A percentile compares a stretch with the other conserved stretches of the same genome.
phyloP scores from a whole-genome alignment of 2,329 filamentous ascomycete genomes.

The Aspergillus felis region DNA sequence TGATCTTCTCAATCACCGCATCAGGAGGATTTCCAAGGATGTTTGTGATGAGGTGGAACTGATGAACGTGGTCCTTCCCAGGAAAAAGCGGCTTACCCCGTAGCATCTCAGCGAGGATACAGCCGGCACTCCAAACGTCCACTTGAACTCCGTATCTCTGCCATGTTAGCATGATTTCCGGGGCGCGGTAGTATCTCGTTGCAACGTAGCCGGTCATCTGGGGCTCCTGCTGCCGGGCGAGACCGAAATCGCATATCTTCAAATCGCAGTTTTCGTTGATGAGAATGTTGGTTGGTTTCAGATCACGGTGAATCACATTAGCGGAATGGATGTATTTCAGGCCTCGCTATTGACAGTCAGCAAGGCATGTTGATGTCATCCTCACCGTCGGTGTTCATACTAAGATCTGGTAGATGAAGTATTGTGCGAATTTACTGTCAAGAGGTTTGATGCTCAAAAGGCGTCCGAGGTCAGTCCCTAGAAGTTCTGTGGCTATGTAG shows the following conservation, averaged over 20 bases:
- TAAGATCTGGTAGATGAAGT: conserved; percentile 98
- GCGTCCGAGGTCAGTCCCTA: conserved; percentile 93
- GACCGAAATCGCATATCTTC: conserved; percentile 98
- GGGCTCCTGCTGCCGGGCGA: conserved; percentile 95
- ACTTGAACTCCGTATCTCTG: conserved; percentile 99
- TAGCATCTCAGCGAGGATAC: conserved; percentile 99
- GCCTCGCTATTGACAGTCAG: conserved; percentile 62
- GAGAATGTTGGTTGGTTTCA: conserved; percentile 98
- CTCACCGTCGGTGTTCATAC: conserved; percentile 47
- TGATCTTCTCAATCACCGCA: conserved; percentile 97
- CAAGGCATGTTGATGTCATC: not conserved
- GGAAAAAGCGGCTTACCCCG: conserved; percentile 98
- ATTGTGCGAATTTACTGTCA: conserved; percentile 99
- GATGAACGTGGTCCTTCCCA: conserved; percentile 98
- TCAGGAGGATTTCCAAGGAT: conserved; percentile 91
- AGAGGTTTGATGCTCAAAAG: conserved; percentile 90
- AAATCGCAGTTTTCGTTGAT: conserved; percentile 99
- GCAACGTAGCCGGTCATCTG: conserved; percentile 99
- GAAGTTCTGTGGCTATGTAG: conserved; percentile 95
- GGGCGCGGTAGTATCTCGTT: conserved; percentile 95
- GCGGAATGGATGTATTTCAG: conserved; percentile 99
- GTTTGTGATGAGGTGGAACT: conserved; percentile 99
- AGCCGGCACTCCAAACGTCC: conserved; percentile 98
- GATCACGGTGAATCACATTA: conserved; percentile 92
- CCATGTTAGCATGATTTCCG: conserved; percentile 99